phyloP scores from a whole-genome alignment of 495 filamentous ascomycete genomes.

The Schizothecium vesticola region DNA sequence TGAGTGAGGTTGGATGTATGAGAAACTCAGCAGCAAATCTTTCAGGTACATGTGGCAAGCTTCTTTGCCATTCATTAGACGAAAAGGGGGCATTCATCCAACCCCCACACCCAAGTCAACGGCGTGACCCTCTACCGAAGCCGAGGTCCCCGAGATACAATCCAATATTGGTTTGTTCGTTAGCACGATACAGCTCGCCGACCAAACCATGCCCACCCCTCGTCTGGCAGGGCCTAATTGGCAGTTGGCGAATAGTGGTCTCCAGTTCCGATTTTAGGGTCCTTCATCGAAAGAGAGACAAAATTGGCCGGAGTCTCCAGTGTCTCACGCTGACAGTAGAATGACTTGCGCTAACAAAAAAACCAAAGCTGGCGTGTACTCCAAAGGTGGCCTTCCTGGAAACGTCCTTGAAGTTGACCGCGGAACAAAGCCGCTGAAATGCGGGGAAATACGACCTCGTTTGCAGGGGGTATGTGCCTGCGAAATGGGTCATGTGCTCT shows the following conservation, averaged over 20 bases:
- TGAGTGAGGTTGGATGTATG: neutral
- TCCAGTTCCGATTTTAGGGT: neutral
- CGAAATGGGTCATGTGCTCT: constrained; percentile 10
- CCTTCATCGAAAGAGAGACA: neutral
- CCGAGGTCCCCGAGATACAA: neutral
- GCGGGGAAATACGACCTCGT: neutral
- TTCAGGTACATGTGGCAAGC: neutral
- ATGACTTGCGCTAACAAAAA: neutral
- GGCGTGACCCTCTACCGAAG: neutral
- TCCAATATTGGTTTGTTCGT: neutral
- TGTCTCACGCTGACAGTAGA: neutral
- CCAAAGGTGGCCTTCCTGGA: neutral
- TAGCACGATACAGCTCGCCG: neutral
- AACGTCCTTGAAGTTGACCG: neutral
- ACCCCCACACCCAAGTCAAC: neutral
- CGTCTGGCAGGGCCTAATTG: neutral
- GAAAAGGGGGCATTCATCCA: neutral
- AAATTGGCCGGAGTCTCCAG: neutral
- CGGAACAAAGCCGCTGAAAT: constrained; percentile 10
- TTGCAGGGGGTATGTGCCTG: neutral
- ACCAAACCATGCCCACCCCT: neutral
- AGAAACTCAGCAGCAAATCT: neutral
- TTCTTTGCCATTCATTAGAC: neutral
- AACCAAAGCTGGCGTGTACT: neutral
- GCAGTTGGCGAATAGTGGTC: neutral